These are phyloP conservation scores for Mycothermus thermophilus DNA, from an alignment of 495 filamentous ascomycete genomes.

Conservation along the genomic window DNA sequence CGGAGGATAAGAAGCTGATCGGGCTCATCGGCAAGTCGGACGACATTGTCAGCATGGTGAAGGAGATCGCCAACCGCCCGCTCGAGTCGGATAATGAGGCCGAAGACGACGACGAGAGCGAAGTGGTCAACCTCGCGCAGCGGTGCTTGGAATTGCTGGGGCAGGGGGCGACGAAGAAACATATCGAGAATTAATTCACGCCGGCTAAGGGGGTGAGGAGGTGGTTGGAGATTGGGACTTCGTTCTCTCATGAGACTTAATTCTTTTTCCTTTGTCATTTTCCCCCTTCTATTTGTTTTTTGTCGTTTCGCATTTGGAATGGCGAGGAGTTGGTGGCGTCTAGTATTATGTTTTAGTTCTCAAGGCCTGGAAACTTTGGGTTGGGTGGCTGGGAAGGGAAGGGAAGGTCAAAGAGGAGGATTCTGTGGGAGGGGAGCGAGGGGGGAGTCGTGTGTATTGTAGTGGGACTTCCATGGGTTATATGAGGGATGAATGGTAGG, in stretches of 20 bases:
- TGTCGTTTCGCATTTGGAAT: conserved; percentile 17
- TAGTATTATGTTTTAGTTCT: conserved; percentile 24
- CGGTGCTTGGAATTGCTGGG: conserved; percentile 80
- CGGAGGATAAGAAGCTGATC: conserved; percentile 75
- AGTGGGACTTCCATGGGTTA: too few relatives aligned
- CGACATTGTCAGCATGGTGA: conserved; percentile 81
- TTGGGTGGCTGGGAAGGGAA: conserved; percentile 2
- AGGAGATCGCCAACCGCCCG: conserved; percentile 74
- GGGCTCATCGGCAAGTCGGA: conserved; percentile 73
- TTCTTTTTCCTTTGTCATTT: too few relatives aligned
- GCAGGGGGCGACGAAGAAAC: conserved; percentile 38
- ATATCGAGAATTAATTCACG: conserved; percentile 44
- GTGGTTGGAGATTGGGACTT: too few relatives aligned
- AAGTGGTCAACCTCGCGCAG: conserved; percentile 83
- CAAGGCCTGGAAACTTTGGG: conserved; percentile 10
- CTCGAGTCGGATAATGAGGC: conserved; percentile 85
- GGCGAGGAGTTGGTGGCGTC: conserved; percentile 28
- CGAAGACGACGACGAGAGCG: conserved; percentile 73
- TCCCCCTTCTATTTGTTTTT: not conserved
- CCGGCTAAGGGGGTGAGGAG: too few relatives aligned
- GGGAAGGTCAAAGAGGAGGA: too few relatives aligned
- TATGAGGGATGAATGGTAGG: too few relatives aligned
- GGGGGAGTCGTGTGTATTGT: conserved; percentile 18
- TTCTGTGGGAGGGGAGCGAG: too few relatives aligned
- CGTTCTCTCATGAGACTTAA: too few relatives aligned